Evolutionary conservation across 495 filamentous ascomycete species (phyloP), one percentile per base, ranked within the genome.

Genomic region (Trichoderma reesei): DNA sequence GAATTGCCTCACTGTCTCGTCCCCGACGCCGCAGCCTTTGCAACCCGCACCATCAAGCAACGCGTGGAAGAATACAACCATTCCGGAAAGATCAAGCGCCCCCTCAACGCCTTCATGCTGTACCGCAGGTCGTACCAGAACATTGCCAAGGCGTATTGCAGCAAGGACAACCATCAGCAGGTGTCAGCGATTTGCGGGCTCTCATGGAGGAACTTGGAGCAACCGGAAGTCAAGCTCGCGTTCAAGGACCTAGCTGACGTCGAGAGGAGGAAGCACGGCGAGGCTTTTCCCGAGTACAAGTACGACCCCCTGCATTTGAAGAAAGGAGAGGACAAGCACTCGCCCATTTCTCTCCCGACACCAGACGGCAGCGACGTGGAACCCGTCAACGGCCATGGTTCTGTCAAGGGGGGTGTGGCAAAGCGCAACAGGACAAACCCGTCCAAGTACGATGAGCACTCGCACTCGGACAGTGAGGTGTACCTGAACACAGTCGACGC

Each of bases 91-190:
- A 81, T 98, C 64, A 90, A 92, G 66, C 80, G 94, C 41, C 94
- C 94, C 1, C 98, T 97, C 89, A 98, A 98, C 71, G 92, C 91
- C 1, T 98, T 98, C 80, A 98, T 98, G 90, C 82, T 98, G 34
- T 98, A 98, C 73, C 88, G 95, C 9, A 96, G 92, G 60, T 91
- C 93, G 5, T 98, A 89, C 69, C 88, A 93, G 33, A 90, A 93
- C 46, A 83, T 92, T 5, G 88, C 88, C 63, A 97, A 97, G 73
- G 74, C 83, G 46, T 91, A 86, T 83, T 89, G 90, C 66, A 77
- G 83, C 9, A 88, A 96, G 69, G 93, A 92, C 75, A 97, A 98
- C 76, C 93, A 98, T 70, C 94, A 98, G 71, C 81, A 95, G 20
- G 90, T 98, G 64, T 97, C 94, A 3, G 84, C 84, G 26, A 83